These are phyloP conservation scores for Wickerhamiella alocasiicola DNA, from an alignment of 805 yeast species.

Conservation along the genomic window DNA sequence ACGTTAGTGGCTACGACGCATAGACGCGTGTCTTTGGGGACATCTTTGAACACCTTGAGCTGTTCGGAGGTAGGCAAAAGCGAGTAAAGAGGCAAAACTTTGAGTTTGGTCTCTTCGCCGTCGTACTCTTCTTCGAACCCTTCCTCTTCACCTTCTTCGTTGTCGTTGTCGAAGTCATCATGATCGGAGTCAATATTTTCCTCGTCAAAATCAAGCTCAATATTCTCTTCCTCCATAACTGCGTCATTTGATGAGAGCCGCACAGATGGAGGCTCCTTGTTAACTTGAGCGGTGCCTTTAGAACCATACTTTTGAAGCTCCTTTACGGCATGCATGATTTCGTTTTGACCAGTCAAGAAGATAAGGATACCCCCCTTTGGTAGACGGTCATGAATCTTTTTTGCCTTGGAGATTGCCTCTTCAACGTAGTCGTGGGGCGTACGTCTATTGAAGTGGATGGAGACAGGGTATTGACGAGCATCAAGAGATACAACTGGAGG, in stretches of 20 bases:
- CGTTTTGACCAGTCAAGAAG: constrained; percentile 90
- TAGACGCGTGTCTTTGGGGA: constrained; percentile 75
- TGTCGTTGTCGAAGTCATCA: constrained; percentile 30
- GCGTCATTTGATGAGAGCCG: constrained; percentile 46
- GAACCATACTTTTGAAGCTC: constrained; percentile 29
- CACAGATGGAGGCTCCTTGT: constrained; percentile 28
- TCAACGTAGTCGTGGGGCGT: constrained; percentile 71
- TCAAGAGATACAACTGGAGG: constrained; percentile 87
- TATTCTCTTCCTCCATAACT: constrained; percentile 75
- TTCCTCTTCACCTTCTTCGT: constrained; percentile 37
- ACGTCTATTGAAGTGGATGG: constrained; percentile 74
- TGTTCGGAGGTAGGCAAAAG: constrained; percentile 89
- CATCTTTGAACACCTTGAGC: constrained; percentile 76
- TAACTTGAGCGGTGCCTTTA: constrained; percentile 26
- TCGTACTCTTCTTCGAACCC: constrained; percentile 39
- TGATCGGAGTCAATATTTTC: constrained; percentile 26
- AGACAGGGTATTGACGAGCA: constrained; percentile 89
- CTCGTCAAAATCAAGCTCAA: constrained; percentile 38
- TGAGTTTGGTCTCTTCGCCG: constrained; percentile 54
- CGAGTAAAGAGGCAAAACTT: constrained; percentile 86
- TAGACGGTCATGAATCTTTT: constrained; percentile 70
- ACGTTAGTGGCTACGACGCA: constrained; percentile 95
- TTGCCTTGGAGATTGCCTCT: constrained; percentile 73
- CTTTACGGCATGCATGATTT: constrained; percentile 66
- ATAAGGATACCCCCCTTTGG: constrained; percentile 93